These are phyloP conservation scores for Populus pruinosa DNA, from an alignment of 345 rosid species.

Conservation along the genomic window DNA sequence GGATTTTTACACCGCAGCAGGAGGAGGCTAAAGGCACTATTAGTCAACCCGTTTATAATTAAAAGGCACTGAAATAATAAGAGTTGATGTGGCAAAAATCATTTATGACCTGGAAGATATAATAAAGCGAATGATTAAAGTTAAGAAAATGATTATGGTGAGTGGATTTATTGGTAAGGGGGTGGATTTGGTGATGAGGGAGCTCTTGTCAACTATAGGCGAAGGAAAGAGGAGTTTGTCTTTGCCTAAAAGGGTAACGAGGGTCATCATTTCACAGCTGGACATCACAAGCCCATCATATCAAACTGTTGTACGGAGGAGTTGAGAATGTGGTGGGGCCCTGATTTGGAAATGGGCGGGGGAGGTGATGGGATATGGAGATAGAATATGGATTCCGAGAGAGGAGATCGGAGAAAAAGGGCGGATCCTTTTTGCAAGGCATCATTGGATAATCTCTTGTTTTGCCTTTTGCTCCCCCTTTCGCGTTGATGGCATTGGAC, in stretches of 20 bases:
- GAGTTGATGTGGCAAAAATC: not conserved
- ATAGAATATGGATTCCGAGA: not conserved
- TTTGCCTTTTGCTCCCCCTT: not conserved
- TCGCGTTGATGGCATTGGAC: not conserved
- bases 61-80: not conserved
- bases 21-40: no score
- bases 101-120: not conserved
- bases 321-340: not conserved
- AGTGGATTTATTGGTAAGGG: not conserved
- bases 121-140: slow-evolving; percentile 8
- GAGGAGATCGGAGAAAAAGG: not conserved
- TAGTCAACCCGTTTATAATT: not conserved
- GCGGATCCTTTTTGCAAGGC: not conserved
- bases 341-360: not conserved
- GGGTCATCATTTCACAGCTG: slow-evolving; percentile 3
- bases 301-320: not conserved
- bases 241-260: slow-evolving; percentile 9
- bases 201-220: not conserved
- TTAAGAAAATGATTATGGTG: not conserved
- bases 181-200: not conserved
- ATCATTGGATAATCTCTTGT: not conserved
- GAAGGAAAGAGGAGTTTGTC: not conserved
- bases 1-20: no score
- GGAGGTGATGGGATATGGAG: not conserved
- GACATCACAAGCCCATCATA: slow-evolving; percentile 2